A percentile compares a stretch with the other conserved stretches of the same genome.
Conservation (phyloP, 768 basidiomycete species). For the Thelephora aurantiotincta region DNA sequence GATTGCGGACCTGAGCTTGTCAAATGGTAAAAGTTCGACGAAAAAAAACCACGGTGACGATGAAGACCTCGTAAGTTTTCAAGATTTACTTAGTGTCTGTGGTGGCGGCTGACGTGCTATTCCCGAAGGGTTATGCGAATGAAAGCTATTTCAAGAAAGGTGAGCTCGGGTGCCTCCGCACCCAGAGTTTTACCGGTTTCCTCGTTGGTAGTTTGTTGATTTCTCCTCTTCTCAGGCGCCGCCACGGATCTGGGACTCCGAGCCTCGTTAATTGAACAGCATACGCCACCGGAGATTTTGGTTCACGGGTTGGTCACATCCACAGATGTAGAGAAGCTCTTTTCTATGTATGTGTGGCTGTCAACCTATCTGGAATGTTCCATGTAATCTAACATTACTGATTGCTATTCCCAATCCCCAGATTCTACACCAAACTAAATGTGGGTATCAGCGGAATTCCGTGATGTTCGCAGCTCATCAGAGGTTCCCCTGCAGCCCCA, state of each 20-base stretch:
- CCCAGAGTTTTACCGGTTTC: not conserved
- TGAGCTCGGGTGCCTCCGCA: slow-evolving; percentile 14
- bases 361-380: not conserved
- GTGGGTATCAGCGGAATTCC: slow-evolving; percentile 22
- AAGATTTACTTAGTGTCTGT: slow-evolving; percentile 6
- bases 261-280: slow-evolving; percentile 59
- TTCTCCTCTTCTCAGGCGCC: slow-evolving; percentile 30
- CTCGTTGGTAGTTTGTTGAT: not conserved
- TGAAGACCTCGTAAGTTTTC: slow-evolving; percentile 41
- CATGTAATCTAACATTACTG: slow-evolving; percentile 1
- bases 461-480: slow-evolving; percentile 18
- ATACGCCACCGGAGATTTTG: slow-evolving; percentile 70
- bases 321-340: slow-evolving; percentile 71
- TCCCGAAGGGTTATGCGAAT: slow-evolving; percentile 60
- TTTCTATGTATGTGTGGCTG: slow-evolving; percentile 52
- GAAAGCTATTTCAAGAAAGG: slow-evolving; percentile 72
- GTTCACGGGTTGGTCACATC: slow-evolving; percentile 68
- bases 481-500: slow-evolving; percentile 63
- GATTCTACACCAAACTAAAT: slow-evolving; percentile 60
- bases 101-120: not conserved
- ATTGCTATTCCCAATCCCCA: slow-evolving; percentile 14
- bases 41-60: slow-evolving; percentile 20
- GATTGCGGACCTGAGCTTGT: slow-evolving; percentile 58
- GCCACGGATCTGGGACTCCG: slow-evolving; percentile 59
- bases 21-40: slow-evolving; percentile 33